Evolutionary conservation across 176 grass and related monocot species (phyloP).

Genomic region (Olyra latifolia): DNA sequence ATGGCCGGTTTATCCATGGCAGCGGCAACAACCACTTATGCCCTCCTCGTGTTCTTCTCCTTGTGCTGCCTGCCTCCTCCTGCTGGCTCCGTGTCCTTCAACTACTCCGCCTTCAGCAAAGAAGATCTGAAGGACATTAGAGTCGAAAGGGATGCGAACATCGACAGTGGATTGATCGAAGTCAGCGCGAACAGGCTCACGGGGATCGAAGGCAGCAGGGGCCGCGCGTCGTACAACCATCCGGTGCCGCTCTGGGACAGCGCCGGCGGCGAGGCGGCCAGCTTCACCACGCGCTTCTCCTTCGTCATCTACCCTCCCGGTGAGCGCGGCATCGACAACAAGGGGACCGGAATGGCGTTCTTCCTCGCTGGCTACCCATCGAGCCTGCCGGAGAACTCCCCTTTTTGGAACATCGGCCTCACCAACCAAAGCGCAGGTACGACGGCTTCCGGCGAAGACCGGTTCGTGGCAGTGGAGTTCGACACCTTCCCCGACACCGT

Average conservation of each 20-base stretch:
- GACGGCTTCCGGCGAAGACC: not conserved
- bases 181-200: not conserved
- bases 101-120: not conserved
- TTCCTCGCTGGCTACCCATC: slow-evolving; percentile 15
- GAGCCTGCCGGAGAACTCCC: not conserved
- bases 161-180: not conserved
- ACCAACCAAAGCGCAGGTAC: not conserved
- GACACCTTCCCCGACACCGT: not conserved
- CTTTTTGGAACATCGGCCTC: not conserved
- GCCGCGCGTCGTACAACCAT: not conserved
- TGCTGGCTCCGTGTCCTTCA: not conserved
- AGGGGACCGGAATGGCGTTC: slow-evolving; percentile 7
- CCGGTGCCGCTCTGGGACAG: not conserved
- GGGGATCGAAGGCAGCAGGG: not conserved
- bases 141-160: not conserved
- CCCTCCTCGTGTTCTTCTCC: no score
- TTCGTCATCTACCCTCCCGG: no score
- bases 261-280: not conserved
- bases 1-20: no score
- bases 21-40: no score
- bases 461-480: not conserved
- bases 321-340: not conserved
- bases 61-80: not conserved
- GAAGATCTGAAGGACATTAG: not conserved
- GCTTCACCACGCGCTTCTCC: slow-evolving; percentile 27